phyloP scores from a whole-genome alignment of 2,329 filamentous ascomycete genomes.

The Scopulariopsis brevicaulis region DNA sequence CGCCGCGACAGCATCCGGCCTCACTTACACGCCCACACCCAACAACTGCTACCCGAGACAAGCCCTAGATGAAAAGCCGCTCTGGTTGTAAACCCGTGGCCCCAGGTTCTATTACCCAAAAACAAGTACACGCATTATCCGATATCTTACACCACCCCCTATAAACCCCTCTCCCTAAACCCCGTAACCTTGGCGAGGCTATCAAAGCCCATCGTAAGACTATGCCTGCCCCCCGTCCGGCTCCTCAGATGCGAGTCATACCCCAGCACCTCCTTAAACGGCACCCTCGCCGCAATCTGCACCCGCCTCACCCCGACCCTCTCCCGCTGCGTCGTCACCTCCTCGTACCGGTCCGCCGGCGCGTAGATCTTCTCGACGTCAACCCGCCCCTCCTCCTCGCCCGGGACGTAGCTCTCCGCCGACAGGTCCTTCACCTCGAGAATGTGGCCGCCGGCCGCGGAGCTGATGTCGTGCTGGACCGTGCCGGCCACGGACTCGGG shows the following conservation, averaged over 20 bases:
- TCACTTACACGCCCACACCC: too few relatives aligned
- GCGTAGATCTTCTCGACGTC: slow-evolving; percentile 71
- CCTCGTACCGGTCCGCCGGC: slow-evolving; percentile 71
- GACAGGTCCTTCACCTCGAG: slow-evolving; percentile 54
- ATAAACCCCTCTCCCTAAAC: slow-evolving; percentile 38
- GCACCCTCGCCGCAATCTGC: slow-evolving; percentile 75
- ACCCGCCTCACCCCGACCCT: slow-evolving; percentile 36
- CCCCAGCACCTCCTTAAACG: slow-evolving; percentile 91
- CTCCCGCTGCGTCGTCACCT: slow-evolving; percentile 43
- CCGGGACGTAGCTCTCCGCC: not conserved
- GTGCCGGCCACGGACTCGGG: slow-evolving; percentile 71
- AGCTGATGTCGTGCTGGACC: slow-evolving; percentile 72
- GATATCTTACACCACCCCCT: not conserved
- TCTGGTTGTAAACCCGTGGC: too few relatives aligned
- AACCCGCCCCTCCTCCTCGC: slow-evolving; percentile 28
- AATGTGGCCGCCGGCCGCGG: slow-evolving; percentile 60
- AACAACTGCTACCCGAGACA: too few relatives aligned
- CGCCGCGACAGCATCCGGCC: too few relatives aligned
- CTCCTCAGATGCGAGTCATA: slow-evolving; percentile 84
- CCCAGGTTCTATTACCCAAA: too few relatives aligned
- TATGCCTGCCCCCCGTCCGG: slow-evolving; percentile 71
- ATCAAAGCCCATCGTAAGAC: slow-evolving; percentile 47
- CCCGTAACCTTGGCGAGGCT: slow-evolving; percentile 45
- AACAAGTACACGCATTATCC: not conserved
- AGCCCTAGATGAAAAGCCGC: too few relatives aligned